Conservation (phyloP, 495 filamentous ascomycete species). For the Amniculicola lignicola region DNA sequence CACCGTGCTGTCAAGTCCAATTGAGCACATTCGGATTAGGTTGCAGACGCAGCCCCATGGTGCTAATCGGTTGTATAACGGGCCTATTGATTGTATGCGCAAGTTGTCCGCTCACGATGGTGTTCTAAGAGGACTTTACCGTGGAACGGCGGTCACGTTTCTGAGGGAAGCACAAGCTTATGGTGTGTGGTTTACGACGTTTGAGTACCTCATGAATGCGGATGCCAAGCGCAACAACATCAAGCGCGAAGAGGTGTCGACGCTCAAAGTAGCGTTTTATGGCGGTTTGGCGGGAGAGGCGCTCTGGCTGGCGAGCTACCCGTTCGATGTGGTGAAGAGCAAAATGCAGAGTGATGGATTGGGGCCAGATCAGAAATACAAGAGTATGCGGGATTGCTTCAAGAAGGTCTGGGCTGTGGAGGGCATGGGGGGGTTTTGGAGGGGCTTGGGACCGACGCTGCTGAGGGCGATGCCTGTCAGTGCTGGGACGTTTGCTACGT, state of each 20-base stretch:
- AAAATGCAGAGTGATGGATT: conserved; percentile 99
- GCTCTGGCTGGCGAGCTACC: conserved; percentile 89
- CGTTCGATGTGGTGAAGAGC: conserved; percentile 96
- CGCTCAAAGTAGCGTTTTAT: conserved; percentile 83
- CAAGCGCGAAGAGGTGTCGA: conserved; percentile 70
- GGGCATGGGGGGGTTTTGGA: conserved; percentile 88
- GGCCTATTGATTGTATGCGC: conserved; percentile 84
- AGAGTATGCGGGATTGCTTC: conserved; percentile 86
- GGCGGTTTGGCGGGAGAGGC: conserved; percentile 92
- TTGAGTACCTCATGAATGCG: conserved; percentile 93
- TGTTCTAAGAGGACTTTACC: conserved; percentile 70
- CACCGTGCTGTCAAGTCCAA: conserved; percentile 80
- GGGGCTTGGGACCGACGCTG: conserved; percentile 88
- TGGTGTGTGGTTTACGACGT: conserved; percentile 89
- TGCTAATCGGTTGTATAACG: conserved; percentile 68
- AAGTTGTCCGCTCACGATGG: conserved; percentile 68
- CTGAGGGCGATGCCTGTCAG: conserved; percentile 96
- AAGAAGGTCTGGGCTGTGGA: conserved; percentile 73
- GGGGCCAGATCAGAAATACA: conserved; percentile 61
- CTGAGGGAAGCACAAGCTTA: conserved; percentile 91
- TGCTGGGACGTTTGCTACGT: conserved; percentile 90
- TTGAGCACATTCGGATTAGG: conserved; percentile 97
- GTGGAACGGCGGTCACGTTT: conserved; percentile 81
- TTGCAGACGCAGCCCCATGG: conserved; percentile 96
- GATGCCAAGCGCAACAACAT: conserved; percentile 74